A percentile compares a stretch with the other conserved stretches of the same genome.
Evolutionary conservation across 805 yeast species (phyloP).

Genomic region (Starmerella sirachaensis): DNA sequence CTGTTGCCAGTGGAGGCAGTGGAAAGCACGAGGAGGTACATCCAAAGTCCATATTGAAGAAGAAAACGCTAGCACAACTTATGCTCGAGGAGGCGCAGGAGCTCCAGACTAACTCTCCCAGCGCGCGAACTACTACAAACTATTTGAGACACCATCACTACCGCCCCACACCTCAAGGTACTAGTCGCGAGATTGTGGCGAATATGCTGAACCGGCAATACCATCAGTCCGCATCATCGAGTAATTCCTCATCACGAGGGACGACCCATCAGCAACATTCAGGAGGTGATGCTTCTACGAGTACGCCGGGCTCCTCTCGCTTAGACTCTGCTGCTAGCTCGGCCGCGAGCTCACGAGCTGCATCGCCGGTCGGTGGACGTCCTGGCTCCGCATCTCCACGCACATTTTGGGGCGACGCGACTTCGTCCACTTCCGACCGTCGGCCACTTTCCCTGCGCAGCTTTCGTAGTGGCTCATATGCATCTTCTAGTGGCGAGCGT

Average conservation of each 20-base stretch:
- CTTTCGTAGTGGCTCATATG: conserved; percentile 8
- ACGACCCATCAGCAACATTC: no score
- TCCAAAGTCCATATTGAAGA: conserved; percentile 77
- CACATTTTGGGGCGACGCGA: no score
- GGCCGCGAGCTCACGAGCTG: conserved; percentile 2
- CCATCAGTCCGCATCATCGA: conserved; percentile 1
- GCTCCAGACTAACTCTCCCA: conserved; percentile 7
- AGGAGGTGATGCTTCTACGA: not conserved
- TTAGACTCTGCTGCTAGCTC: conserved; percentile 3
- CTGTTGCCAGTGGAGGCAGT: no score
- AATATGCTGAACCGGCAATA: conserved; percentile 27
- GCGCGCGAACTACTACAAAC: conserved; percentile 15
- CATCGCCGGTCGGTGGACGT: no score
- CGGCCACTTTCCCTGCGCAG: conserved; percentile 14
- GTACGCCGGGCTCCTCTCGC: not conserved
- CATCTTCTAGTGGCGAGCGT: conserved; percentile 31
- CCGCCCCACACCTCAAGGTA: conserved; percentile 27
- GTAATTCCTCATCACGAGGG: no score
- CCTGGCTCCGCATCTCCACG: no score
- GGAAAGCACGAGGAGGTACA: no score
- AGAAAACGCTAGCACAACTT: conserved; percentile 71
- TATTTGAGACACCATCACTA: conserved; percentile 33
- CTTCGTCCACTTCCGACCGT: conserved; percentile 6
- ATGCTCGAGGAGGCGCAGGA: conserved; percentile 38
- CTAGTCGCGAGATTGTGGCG: conserved; percentile 25